Evolutionary conservation across 1,284 basidiomycete species (phyloP), one percentile per base, ranked within the genome.

Genomic region (Apiotrichum laibachii): DNA sequence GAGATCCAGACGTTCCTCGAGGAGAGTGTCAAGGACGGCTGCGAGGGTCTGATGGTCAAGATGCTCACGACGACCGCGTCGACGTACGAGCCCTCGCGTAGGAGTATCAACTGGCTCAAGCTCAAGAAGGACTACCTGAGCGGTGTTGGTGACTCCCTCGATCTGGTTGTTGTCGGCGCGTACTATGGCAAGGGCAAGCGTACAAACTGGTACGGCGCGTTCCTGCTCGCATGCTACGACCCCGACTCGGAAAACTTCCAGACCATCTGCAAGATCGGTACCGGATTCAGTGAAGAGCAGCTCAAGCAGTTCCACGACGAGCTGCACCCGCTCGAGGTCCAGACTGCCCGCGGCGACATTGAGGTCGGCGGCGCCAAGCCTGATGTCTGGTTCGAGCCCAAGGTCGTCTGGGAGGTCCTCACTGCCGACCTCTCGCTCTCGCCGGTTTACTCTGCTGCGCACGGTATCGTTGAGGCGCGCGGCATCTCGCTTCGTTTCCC

Each of bases 1-100:
- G 93, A 98, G 71, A 98, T 99, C 56, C 92, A 96, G 72, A 77
- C 84, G 0, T 98, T 99, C 82, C 80, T 99, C 18, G 96, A 99
- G 71, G 89, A 93, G 67, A 94, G 90, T 74, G 91, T 99, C 65
- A 95, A 93, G 73, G 93, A 97, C 72, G 93, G 95, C 1, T 99
- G 96, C 77, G 96, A 99, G 77, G 96, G 96, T 4, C 83, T 99
- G 51, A 97, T 99, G 96, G 92, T 99, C 62, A 99, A 99, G 80
- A 96, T 97, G 92, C 82, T 99, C 15, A 89, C 93, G 43, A 90
- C 86, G 26, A 86, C 90, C 42, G 88, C 88, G 16, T 92, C 94
- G 71, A 90, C 86, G 67, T 99, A 99, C 76, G 93, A 98, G 77
- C 96, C 96, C 2, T 94, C 90, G 74, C 82, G 93, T 56, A 83